Evolutionary conservation across 192 early-diverging fungal genomes (phyloP).

Genomic region (Backusella westeae): DNA sequence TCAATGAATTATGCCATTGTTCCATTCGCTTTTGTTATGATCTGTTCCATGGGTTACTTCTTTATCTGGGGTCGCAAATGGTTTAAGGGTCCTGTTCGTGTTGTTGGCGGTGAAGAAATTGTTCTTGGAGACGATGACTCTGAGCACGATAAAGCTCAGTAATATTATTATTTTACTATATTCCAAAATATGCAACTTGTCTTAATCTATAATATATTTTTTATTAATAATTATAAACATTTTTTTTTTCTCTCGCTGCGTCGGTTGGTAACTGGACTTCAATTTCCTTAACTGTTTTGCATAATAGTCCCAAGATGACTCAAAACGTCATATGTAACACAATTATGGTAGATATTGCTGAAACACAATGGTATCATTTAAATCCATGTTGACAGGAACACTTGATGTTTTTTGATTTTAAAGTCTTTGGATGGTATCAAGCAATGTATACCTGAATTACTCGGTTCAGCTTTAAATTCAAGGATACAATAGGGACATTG

Average conservation of each 20-base stretch:
- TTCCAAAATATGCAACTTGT: neutral
- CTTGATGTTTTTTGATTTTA: no score
- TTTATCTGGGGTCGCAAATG: conserved; percentile 53
- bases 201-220: neutral
- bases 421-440: no score
- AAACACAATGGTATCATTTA: no score
- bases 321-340: no score
- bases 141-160: neutral
- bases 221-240: neutral
- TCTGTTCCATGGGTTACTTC: conserved; percentile 42
- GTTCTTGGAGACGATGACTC: conserved; percentile 31
- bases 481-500: no score
- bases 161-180: neutral
- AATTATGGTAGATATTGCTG: no score
- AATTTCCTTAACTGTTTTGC: neutral
- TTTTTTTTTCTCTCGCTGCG: neutral
- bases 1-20: conserved; percentile 51
- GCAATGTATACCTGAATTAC: no score
- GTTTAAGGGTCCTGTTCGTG: conserved; percentile 43
- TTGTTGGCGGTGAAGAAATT: conserved; percentile 26
- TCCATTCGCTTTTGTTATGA: conserved; percentile 46
- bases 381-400: no score
- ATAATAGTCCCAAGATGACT: no score
- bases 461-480: no score
- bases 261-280: neutral